Evolutionary conservation across 2,329 filamentous ascomycete species (phyloP), one percentile per base, ranked within the genome.

Genomic region (Sclerotinia subarctica): DNA sequence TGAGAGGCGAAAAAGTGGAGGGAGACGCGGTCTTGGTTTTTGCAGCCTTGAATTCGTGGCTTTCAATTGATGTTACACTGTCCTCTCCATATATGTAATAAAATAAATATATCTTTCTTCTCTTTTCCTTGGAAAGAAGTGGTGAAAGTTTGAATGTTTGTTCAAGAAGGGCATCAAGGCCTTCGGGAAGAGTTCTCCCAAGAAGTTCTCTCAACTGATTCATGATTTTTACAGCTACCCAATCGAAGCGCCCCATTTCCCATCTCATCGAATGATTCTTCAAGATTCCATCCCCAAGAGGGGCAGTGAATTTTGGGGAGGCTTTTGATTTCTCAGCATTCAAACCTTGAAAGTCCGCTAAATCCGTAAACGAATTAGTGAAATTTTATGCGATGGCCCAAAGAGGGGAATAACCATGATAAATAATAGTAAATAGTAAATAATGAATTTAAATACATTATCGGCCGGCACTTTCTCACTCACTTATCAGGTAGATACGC

Each of bases 291-390:
- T 6, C 15, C 24, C 38, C 26, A 44, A 64, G 62, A 64, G 49
- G 49, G 62, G 62, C 62, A 60, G 57, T 46, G 42, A 47, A 47
- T 64, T 29, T 32, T 52, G 29, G n/a, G n/a, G 38, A 5, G 38
- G 15, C 21, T 65, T 42, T 58, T 65, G 63, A 65, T 65, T 65
- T 65, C 63, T 65, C 63, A 65, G 63, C 63, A 65, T 26, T 26
- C 21, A 24, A 35, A 26, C 24, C 26, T 49, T 26, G 46, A 38
- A 65, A 49, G 17, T 46, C 63, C 63, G 63, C 63, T 65, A 65
- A 57, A 19, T 65, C 52, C 63, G 38, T 11, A 46, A 38, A n/a
- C 11, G 21, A 32, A 13, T 19, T 54, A 64, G 49, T 32, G 11
- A 38, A 11, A 32, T 49, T 53, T 15, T 4, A 64, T 26, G 26